Evolutionary conservation across 2,329 filamentous ascomycete species (phyloP), one percentile per base, ranked within the genome.

Genomic region (Phoma sp.): DNA sequence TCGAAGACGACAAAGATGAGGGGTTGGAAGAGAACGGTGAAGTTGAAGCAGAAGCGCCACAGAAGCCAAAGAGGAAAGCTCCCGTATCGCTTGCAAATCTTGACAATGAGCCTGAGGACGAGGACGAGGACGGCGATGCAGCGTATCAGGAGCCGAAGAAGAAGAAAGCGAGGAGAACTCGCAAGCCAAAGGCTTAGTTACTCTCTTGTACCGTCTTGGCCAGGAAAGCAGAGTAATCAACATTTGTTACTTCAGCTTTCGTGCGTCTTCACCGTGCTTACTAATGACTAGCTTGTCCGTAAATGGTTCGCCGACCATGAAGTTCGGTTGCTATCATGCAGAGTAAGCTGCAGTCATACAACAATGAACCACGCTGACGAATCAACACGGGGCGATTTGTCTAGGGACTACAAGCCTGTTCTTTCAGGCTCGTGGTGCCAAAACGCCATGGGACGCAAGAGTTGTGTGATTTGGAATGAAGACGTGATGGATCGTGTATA

Each of bases 111-210:
- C 42, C 42, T 30, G 56, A 23, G 6, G 61, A 57, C 2, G 59
- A 65, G 4, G 61, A 62, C 7, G 65, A 64, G 5, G 58, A 64
- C 5, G 65, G 65, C 17, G 67, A 71, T 21, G 42, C 39, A 4
- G 51, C 60, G 11, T 71, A 71, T 43, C 39, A 60, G 28, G 67
- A 71, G 57, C 70, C 70, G 5, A 68, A 57, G 23, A 68, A 65
- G 59, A 73, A 73, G 50, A 70, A 59, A 34, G 20, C 57, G 4
- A 53, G 26, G 34, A 43, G 25, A 28, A 46, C 34, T 1, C 48
- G 59, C 9, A 66, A 63, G 36, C 42, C 32, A 4, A 60, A 60
- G 26, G 52, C 34, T 14, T n/a, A n/a, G n/a, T n/a, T n/a, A n/a
- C n/a, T n/a, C n/a, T n/a, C n/a, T n/a, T n/a, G n/a, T n/a, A n/a